These are phyloP conservation scores for Nemania sp. DNA, from an alignment of 2,329 filamentous ascomycete genomes.

Conservation along the genomic window DNA sequence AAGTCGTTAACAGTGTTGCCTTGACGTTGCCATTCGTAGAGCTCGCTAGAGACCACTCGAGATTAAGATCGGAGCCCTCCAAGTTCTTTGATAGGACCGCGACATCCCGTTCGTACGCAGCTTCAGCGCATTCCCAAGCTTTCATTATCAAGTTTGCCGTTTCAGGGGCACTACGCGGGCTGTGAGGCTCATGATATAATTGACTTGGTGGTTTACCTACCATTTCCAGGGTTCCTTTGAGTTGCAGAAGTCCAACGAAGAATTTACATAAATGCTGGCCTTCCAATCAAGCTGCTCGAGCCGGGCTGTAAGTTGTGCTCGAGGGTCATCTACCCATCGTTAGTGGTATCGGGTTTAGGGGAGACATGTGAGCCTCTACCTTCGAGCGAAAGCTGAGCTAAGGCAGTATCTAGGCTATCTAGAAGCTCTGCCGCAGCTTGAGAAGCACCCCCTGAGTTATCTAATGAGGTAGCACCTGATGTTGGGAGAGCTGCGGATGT, in stretches of 20 bases:
- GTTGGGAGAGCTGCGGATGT: slow-evolving; percentile 19
- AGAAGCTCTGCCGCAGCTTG: slow-evolving; percentile 4
- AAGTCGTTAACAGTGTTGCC: slow-evolving; percentile 19
- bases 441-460: slow-evolving; percentile 19
- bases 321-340: slow-evolving; percentile 5
- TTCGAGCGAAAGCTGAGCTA: slow-evolving; percentile 13
- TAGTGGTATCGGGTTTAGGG: not conserved
- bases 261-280: slow-evolving; percentile 2
- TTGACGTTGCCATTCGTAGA: slow-evolving; percentile 16
- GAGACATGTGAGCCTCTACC: not conserved
- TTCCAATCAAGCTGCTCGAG: slow-evolving; percentile 13
- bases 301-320: slow-evolving; percentile 8
- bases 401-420: slow-evolving; percentile 8
- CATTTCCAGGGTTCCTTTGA: slow-evolving; percentile 15
- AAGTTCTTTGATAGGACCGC: not conserved
- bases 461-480: slow-evolving; percentile 7
- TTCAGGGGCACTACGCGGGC: not conserved
- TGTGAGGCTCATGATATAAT: not conserved
- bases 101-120: slow-evolving; percentile 2
- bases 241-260: slow-evolving; percentile 11
- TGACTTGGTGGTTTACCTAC: not conserved
- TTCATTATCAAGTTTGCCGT: slow-evolving; percentile 12
- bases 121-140: slow-evolving; percentile 9
- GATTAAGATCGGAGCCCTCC: not conserved
- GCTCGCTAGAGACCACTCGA: slow-evolving; percentile 7